Conservation (phyloP, 805 yeast species). For the Sugiyamaella lignohabitans region DNA sequence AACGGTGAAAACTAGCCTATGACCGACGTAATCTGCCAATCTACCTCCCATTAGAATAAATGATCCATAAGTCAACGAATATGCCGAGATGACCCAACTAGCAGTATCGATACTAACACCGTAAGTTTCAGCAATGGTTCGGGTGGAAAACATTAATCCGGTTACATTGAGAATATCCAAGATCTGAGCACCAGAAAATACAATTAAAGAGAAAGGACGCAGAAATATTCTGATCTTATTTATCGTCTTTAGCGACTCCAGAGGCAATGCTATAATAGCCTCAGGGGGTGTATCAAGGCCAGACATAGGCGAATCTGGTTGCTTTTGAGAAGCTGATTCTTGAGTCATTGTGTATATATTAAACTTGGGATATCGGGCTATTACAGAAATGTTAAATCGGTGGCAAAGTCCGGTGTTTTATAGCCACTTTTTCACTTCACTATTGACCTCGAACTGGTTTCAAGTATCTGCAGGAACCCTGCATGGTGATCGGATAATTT, state of each 20-base stretch:
- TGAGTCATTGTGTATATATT: no score
- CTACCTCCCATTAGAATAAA: constrained; percentile 41
- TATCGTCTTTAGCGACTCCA: constrained; percentile 4
- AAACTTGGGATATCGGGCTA: no score
- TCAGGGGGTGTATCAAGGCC: no score
- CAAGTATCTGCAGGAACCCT: no score
- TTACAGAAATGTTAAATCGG: no score
- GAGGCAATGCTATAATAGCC: no score
- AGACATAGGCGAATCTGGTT: no score
- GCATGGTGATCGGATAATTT: no score
- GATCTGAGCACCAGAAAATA: constrained; percentile 18
- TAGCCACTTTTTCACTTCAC: no score
- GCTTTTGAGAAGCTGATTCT: no score
- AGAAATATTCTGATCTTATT: constrained; percentile 8
- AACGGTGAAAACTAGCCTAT: constrained; percentile 28
- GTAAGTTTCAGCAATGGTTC: constrained; percentile 19
- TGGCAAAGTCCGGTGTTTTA: no score
- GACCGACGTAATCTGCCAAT: constrained; percentile 39
- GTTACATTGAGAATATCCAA: constrained; percentile 25
- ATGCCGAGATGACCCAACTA: constrained; percentile 40
- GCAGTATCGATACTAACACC: constrained; percentile 14
- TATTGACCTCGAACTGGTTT: no score
- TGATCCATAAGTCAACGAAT: constrained; percentile 40
- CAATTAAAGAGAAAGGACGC: constrained; percentile 12
- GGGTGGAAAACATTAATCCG: constrained; percentile 21